Evolutionary conservation across 148 eudicot genomes (phyloP), one percentile per base, ranked within the genome.

Genomic region (Chenopodium quinoa): DNA sequence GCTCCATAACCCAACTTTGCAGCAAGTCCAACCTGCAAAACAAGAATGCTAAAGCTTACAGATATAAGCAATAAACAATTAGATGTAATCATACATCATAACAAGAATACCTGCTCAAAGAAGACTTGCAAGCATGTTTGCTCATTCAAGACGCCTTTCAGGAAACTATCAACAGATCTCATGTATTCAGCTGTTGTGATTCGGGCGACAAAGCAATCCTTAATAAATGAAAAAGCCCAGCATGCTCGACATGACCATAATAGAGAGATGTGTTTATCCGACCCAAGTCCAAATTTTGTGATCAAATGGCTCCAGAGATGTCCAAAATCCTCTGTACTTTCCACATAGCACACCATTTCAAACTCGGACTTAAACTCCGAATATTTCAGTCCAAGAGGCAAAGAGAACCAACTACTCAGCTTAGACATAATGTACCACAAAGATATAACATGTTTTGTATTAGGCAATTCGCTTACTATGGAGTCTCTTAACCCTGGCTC

Each of bases 321-420:
- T 52, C 89, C 93, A 82, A 92, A 92, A 75, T 89, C 92, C 73
- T 92, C 93, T 48, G 84, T 31, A 71, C 82, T 87, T 65, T 91
- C 93, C 71, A 88, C 76, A 80, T 82, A 84, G 79, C 86, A 82
- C 85, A 92, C 82, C 67, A 83, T 71, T 63, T 88, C 89, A 81
- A 91, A 92, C 86, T 87, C 89, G 23, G 93, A 87, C 82, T 82
- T 89, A 71, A 92, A 91, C 20, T 86, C 92, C n/a, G 85, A 63
- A 85, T 78, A 91, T 60, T 84, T 90, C 80, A 66, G 74, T 23
- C 92, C 90, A 73, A 92, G 91, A 14, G 87, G 84, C 77, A 85
- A 79, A 84, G 92, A 87, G 83, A 91, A 92, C 96, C 96, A 92
- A 83, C 91, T 88, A 44, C 86, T 81, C 62, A 92, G 25, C 82